Evolutionary conservation across 2,329 filamentous ascomycete species (phyloP).

Genomic region (Herpotrichia juniperi): DNA sequence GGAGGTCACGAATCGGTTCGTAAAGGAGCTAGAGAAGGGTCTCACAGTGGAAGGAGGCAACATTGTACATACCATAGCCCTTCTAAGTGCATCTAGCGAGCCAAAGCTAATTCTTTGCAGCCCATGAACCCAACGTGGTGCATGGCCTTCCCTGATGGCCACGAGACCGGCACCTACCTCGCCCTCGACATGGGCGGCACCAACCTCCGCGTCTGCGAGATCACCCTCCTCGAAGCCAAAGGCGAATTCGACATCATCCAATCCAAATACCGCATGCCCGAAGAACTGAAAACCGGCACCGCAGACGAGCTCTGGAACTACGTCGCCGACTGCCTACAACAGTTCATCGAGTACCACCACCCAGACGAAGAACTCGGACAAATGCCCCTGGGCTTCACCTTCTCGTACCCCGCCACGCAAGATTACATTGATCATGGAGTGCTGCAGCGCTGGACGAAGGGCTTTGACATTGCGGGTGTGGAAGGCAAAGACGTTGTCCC

Average conservation of each 20-base stretch:
- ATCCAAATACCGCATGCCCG: conserved; percentile 94
- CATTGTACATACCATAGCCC: conserved; percentile 69
- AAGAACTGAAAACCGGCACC: conserved; percentile 87
- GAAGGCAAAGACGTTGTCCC: conserved; percentile 92
- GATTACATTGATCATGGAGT: conserved; percentile 92
- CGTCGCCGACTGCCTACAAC: conserved; percentile 88
- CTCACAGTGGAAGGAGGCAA: conserved; percentile 86
- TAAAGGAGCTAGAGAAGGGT: conserved; percentile 85
- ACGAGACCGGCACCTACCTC: conserved; percentile 86
- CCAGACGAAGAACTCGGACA: conserved; percentile 66
- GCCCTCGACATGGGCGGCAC: conserved; percentile 97
- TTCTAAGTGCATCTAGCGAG: background rate
- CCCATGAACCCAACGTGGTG: conserved; percentile 99
- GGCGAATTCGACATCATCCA: conserved; percentile 96
- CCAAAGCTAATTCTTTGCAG: conserved; percentile 52
- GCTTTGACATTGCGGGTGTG: conserved; percentile 90
- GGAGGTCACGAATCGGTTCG: conserved; percentile 87
- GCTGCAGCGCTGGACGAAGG: conserved; percentile 96
- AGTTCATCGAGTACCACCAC: conserved; percentile 91
- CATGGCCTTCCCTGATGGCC: conserved; percentile 84
- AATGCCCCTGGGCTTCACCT: conserved; percentile 89
- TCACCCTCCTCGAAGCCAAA: conserved; percentile 84
- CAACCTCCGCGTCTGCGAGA: conserved; percentile 93
- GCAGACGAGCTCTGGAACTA: conserved; percentile 93
- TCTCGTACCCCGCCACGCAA: conserved; percentile 93